Evolutionary conservation across 2,329 filamentous ascomycete genomes (phyloP).

Genomic region (Capronia epimyces): DNA sequence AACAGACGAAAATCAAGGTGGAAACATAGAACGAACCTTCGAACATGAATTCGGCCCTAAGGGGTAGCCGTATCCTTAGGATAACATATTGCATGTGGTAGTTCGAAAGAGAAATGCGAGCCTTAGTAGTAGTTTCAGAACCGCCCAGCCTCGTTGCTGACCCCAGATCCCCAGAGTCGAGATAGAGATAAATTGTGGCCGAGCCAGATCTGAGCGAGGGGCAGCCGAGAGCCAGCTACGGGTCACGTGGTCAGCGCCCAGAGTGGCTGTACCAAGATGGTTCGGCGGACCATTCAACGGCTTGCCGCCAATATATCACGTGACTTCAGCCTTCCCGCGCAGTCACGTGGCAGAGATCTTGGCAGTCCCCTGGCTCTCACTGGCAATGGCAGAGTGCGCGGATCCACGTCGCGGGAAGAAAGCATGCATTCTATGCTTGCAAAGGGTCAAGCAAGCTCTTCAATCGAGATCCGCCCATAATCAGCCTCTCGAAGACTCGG

Average conservation of each 20-base stretch:
- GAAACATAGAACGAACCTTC: conserved; percentile 15
- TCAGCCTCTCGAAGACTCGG: no score
- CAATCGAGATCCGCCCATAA: no score
- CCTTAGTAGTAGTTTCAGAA: not conserved
- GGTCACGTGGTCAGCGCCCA: no score
- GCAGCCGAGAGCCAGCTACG: not conserved
- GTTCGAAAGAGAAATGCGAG: conserved; percentile 3
- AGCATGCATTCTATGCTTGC: not conserved
- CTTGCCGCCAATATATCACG: not conserved
- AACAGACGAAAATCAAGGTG: conserved; percentile 8
- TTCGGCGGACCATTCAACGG: not conserved
- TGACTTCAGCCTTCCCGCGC: conserved; percentile 12
- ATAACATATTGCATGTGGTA: not conserved
- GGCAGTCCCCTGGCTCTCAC: conserved; percentile 6
- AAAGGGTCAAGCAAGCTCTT: not conserved
- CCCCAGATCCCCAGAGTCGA: not conserved
- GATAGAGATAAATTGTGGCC: not conserved
- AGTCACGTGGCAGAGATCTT: conserved; percentile 11
- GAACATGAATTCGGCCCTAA: conserved; percentile 5
- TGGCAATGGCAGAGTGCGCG: no score
- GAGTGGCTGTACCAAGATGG: not conserved
- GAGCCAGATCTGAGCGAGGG: not conserved
- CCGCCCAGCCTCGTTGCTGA: not conserved
- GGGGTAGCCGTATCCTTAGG: conserved; percentile 12
- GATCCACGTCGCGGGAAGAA: not conserved